phyloP scores from a whole-genome alignment of 352 stramenopile genomes.

The Phytopythium boreale region DNA sequence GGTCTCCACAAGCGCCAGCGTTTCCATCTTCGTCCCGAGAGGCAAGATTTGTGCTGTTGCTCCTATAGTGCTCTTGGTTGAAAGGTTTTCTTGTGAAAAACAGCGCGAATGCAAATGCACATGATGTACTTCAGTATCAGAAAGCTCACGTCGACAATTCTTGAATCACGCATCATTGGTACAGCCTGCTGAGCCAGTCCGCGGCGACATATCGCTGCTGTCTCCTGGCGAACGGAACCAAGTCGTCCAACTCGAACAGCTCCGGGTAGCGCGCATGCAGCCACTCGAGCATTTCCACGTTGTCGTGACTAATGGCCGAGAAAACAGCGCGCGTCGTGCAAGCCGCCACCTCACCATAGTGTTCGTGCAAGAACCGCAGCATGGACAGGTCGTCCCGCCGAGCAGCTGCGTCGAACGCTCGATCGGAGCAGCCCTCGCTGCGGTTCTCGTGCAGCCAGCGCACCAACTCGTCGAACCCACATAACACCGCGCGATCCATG shows the following conservation, averaged over 20 bases:
- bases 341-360: conserved; percentile 13
- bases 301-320: conserved; percentile 13
- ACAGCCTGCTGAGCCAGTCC: background rate
- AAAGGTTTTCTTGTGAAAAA: background rate
- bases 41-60: background rate
- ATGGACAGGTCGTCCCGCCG: conserved; percentile 20
- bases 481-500: conserved; percentile 14
- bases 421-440: conserved; percentile 13
- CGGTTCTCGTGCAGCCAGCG: conserved; percentile 16
- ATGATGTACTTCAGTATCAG: conserved; percentile 2
- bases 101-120: conserved; percentile 1
- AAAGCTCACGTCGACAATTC: too few relatives aligned
- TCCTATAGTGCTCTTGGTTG: background rate
- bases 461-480: conserved; percentile 8
- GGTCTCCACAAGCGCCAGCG: too few relatives aligned
- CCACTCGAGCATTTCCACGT: conserved; percentile 18
- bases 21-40: background rate
- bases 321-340: conserved; percentile 20
- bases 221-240: background rate
- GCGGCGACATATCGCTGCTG: conserved; percentile 3
- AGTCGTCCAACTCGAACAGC: conserved; percentile 13
- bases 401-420: conserved; percentile 14
- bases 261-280: conserved; percentile 13
- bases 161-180: background rate
- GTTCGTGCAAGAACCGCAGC: conserved; percentile 25